Percentiles rank a stretch among this genome's conserved stretches.
Evolutionary conservation across 768 basidiomycete species (phyloP).

Genomic region (Rubroboletus pulcherrimus): DNA sequence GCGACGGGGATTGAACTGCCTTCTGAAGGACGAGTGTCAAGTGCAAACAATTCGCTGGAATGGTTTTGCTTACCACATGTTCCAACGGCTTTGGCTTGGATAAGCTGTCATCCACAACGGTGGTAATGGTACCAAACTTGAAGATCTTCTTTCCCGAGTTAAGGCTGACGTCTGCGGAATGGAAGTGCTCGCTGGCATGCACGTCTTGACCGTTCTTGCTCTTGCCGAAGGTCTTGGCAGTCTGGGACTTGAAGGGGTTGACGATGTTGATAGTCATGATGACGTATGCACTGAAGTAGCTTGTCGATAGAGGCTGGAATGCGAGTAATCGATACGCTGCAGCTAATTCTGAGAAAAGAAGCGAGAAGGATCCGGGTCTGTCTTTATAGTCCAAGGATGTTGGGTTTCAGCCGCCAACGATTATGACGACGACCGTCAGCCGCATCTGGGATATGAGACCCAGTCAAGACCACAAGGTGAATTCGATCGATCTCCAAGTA

Average conservation of each 20-base stretch:
- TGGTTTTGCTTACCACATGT: constrained; percentile 2
- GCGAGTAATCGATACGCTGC: background rate
- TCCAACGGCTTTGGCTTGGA: background rate
- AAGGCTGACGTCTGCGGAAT: background rate
- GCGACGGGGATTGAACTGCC: background rate
- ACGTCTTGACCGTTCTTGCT: background rate
- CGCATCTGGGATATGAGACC: background rate
- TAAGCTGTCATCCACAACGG: background rate
- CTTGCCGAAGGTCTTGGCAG: constrained; percentile 1
- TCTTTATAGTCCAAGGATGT: constrained; percentile 9
- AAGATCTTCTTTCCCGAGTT: constrained; percentile 1
- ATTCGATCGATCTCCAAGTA: background rate
- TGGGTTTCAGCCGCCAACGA: constrained; percentile 5
- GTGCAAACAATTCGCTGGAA: background rate
- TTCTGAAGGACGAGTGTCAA: background rate
- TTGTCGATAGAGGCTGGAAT: background rate
- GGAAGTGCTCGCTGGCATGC: background rate
- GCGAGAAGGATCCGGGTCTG: background rate
- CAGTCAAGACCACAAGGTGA: background rate
- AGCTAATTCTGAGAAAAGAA: background rate
- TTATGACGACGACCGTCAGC: constrained; percentile 15
- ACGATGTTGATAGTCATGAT: constrained; percentile 11
- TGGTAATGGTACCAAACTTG: constrained; percentile 7
- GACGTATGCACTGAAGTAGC: background rate
- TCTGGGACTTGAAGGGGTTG: constrained; percentile 14